Conservation (phyloP, 1,284 basidiomycete species). For the Moesziomyces aphidis region DNA sequence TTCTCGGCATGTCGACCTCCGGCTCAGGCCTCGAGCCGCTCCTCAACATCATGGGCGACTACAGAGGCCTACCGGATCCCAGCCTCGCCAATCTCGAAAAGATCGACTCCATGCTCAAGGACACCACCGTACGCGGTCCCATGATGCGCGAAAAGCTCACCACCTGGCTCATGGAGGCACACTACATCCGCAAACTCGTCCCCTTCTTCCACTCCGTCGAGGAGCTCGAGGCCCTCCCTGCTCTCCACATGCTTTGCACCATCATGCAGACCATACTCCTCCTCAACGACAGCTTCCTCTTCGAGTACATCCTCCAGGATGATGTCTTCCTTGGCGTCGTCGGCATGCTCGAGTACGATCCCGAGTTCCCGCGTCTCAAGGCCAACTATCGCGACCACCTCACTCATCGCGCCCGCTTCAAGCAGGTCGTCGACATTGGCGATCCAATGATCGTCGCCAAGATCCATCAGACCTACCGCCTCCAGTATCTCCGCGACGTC, state of each 20-base stretch:
- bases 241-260: conserved; percentile 88
- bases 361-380: conserved; percentile 93
- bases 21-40: conserved; percentile 43
- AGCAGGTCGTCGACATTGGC: conserved; percentile 63
- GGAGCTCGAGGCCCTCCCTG: conserved; percentile 87
- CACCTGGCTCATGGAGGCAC: conserved; percentile 74
- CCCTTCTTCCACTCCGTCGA: conserved; percentile 88
- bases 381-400: conserved; percentile 96
- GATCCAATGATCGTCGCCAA: conserved; percentile 69
- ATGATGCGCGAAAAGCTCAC: conserved; percentile 79
- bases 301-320: conserved; percentile 94
- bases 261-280: conserved; percentile 95
- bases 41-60: conserved; percentile 38
- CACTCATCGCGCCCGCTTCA: conserved; percentile 80
- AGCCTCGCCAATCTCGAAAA: conserved; percentile 64
- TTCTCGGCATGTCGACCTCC: conserved; percentile 48
- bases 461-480: conserved; percentile 94
- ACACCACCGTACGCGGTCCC: conserved; percentile 68
- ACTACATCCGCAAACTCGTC: conserved; percentile 88
- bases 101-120: conserved; percentile 64
- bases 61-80: conserved; percentile 66
- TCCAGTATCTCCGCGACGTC: conserved; percentile 97
- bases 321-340: conserved; percentile 91
- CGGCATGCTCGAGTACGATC: conserved; percentile 98
- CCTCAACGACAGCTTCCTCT: conserved; percentile 93